Base-by-base conservation (phyloP, 2,329 filamentous ascomycete genomes). In the Hypoxylon sp. region DNA sequence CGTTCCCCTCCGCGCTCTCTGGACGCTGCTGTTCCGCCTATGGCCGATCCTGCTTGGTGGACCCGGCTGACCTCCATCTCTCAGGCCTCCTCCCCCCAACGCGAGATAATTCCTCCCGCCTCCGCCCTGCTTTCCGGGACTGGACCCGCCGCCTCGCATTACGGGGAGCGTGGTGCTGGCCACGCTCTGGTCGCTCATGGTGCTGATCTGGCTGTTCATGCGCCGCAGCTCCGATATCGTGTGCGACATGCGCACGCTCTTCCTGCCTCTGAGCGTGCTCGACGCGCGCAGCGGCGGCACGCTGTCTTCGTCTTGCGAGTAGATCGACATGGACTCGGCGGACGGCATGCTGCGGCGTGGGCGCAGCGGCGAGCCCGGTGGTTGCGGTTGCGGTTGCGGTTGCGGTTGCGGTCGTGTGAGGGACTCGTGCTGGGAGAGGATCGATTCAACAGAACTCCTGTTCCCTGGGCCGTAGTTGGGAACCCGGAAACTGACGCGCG, bases 201-300 rank as follows among this genome's bases (percentile, higher is more conserved):
- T 78, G 73, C 82, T 86, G 50, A 86, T 73, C 58, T 83, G 78
- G 76, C 84, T 87, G 78, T 89, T 88, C 86, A 88, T 88, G 55
- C 86, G 81, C 9, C 87, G 82, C 62, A 89, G 83, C 75, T 87
- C 83, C 17, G 82, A 81, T 31, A 88, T 83, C 2, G 85, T 81
- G 66, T 76, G 78, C n/a, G 81, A 78, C 11, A 85, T 74, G 5
- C 74, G 53, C 71, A 74, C 70, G 52, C 55, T 69, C 39, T 67
- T 62, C 22, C 68, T 55, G 26, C 63, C 50, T 29, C 50, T 50
- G 4, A 55, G 19, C 9, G 61, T 62, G 19, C 19, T 22, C 14
- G 60, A 46, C 52, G 65, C 35, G 1, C 57, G 67, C 31, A 70
- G 48, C 14, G 70, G 70, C 31, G 61, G 58, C n/a, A 72, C 59